A percentile compares a stretch with the other conserved stretches of the same genome.
These are phyloP conservation scores for Fusarium albosuccineum DNA, from an alignment of 2,329 filamentous ascomycete species.

Conservation along the genomic window DNA sequence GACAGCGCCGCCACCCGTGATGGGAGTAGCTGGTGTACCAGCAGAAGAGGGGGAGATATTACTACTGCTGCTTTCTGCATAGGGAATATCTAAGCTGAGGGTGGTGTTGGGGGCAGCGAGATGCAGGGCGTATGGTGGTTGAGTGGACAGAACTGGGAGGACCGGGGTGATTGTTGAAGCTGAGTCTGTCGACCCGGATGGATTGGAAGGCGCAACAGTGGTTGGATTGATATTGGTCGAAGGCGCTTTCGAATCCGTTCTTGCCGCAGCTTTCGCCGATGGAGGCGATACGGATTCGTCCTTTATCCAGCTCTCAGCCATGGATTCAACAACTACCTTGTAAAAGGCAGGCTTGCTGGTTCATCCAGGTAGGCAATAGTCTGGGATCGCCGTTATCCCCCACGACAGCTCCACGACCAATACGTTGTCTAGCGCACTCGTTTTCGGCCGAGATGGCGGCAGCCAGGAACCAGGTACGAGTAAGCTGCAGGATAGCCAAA, in stretches of 20 bases:
- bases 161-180: conserved; percentile 15
- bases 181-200: conserved; percentile 18
- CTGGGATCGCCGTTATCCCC: conserved; percentile 25
- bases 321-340: conserved; percentile 17
- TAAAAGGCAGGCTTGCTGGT: conserved; percentile 14
- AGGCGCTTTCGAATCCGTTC: conserved; percentile 17
- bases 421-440: conserved; percentile 14
- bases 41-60: conserved; percentile 36
- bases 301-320: conserved; percentile 40
- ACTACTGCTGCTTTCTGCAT: conserved; percentile 36
- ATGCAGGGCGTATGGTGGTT: conserved; percentile 20
- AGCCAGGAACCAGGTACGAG: conserved; percentile 25
- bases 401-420: conserved; percentile 29
- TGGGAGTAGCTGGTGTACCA: conserved; percentile 32
- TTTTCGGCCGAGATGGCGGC: conserved; percentile 39
- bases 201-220: conserved; percentile 16
- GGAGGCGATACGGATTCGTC: conserved; percentile 40
- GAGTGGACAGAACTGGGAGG: conserved; percentile 20
- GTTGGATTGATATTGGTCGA: conserved; percentile 21
- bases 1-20: conserved; percentile 12
- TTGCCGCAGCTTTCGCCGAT: conserved; percentile 26
- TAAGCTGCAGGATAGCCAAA: conserved; percentile 22
- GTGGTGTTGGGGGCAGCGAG: conserved; percentile 11
- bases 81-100: conserved; percentile 25
- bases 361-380: conserved; percentile 10